Conservation (phyloP, 2,329 filamentous ascomycete species). For the Ophiostoma novo-ulmi region DNA sequence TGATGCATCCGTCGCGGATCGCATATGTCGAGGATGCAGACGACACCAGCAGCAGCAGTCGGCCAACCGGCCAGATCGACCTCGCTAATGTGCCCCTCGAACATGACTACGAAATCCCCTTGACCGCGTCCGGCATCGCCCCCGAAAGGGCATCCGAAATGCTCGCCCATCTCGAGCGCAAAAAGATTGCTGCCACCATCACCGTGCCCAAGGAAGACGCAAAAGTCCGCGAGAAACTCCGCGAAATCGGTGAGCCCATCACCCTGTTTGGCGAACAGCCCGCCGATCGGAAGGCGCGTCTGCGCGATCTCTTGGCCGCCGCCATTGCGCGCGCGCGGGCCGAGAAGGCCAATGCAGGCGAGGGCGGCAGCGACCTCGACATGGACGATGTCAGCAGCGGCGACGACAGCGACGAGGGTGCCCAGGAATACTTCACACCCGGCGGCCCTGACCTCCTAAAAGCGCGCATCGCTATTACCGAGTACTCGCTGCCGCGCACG, state of each 20-base stretch:
- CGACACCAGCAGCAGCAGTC: slow-evolving; percentile 65
- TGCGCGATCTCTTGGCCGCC: slow-evolving; percentile 66
- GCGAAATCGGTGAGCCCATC: slow-evolving; percentile 86
- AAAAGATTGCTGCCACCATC: slow-evolving; percentile 80
- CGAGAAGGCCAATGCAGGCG: not conserved
- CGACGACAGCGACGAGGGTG: slow-evolving; percentile 61
- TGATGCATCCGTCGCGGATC: slow-evolving; percentile 83
- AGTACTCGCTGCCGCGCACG: slow-evolving; percentile 77
- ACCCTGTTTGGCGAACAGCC: slow-evolving; percentile 91
- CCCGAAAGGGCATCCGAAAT: slow-evolving; percentile 81
- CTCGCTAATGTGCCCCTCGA: slow-evolving; percentile 57
- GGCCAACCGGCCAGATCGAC: slow-evolving; percentile 34
- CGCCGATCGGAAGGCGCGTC: slow-evolving; percentile 75
- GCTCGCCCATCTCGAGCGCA: slow-evolving; percentile 82
- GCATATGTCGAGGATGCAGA: slow-evolving; percentile 87
- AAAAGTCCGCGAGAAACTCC: slow-evolving; percentile 71
- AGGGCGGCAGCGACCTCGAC: slow-evolving; percentile 16
- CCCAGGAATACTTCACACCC: slow-evolving; percentile 93
- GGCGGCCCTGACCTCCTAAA: slow-evolving; percentile 69
- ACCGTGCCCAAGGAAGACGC: slow-evolving; percentile 88
- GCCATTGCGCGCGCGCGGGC: slow-evolving; percentile 17
- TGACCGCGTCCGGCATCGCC: slow-evolving; percentile 59
- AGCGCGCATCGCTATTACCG: slow-evolving; percentile 72
- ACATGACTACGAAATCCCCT: slow-evolving; percentile 76
- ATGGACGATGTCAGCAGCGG: slow-evolving; percentile 54